Conservation (phyloP, 257 asterid genomes). For the Phtheirospermum japonicum region DNA sequence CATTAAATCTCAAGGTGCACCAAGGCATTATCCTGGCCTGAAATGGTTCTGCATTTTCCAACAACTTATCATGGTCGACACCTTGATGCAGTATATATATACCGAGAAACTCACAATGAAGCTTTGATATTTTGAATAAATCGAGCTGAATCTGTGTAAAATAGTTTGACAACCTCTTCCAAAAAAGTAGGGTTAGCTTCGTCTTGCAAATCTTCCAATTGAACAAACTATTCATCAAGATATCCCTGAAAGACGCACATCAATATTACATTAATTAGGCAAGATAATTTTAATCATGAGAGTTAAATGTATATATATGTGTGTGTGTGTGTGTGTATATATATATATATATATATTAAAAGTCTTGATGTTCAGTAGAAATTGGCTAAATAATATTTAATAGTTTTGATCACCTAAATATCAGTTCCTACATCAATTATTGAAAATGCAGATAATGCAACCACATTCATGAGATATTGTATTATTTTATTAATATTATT, state of each 20-base stretch:
- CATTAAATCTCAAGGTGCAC: conserved; percentile 96
- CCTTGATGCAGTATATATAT: no score
- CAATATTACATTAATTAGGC: no score
- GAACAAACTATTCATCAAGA: conserved; percentile 74
- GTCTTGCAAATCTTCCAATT: conserved; percentile 74
- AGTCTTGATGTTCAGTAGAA: background rate
- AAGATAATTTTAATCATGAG: background rate
- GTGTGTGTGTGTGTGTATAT: no score
- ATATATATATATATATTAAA: no score
- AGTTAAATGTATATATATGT: no score
- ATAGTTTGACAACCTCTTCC: conserved; percentile 70
- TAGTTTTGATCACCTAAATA: no score
- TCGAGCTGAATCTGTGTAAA: conserved; percentile 59
- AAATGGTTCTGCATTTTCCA: no score
- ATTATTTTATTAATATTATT: no score
- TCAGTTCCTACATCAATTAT: background rate
- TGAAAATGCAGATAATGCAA: no score
- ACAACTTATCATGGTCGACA: no score
- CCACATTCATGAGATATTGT: no score
- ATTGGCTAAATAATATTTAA: no score
- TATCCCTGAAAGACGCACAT: conserved; percentile 49
- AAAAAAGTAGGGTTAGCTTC: conserved; percentile 76
- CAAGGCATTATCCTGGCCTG: conserved; percentile 99
- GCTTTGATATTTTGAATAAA: conserved; percentile 53
- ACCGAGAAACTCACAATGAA: conserved; percentile 61